phyloP scores from a whole-genome alignment of 805 yeast species.

The Millerozyma miso region DNA sequence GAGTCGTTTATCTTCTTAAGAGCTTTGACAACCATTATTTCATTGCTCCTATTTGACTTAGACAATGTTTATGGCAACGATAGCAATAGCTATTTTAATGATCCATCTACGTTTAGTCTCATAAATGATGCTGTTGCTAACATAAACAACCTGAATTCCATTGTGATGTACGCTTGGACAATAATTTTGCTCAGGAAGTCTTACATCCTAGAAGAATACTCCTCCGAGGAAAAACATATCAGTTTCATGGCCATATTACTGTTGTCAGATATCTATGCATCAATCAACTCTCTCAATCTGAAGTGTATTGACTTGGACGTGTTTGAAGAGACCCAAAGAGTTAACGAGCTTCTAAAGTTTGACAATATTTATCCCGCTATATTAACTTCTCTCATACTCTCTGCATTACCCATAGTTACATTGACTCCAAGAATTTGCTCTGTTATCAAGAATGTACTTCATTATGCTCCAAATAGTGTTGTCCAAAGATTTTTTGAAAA shows the following conservation, averaged over 20 bases:
- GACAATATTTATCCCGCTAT: conserved; percentile 51
- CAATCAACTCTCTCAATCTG: conserved; percentile 32
- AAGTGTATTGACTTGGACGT: conserved; percentile 41
- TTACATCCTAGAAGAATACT: conserved; percentile 37
- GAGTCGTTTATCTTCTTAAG: conserved; percentile 34
- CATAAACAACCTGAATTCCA: conserved; percentile 37
- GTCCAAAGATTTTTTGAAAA: conserved; percentile 43
- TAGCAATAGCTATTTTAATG: conserved; percentile 25
- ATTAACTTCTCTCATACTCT: conserved; percentile 39
- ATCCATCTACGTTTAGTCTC: conserved; percentile 31
- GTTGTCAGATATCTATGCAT: conserved; percentile 11
- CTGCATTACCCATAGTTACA: conserved; percentile 47
- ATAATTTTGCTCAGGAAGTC: conserved; percentile 52
- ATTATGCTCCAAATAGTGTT: conserved; percentile 41
- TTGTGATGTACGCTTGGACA: conserved; percentile 65
- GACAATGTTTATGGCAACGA: conserved; percentile 40
- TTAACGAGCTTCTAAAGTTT: conserved; percentile 41
- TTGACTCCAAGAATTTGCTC: conserved; percentile 42
- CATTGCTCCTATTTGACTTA: conserved; percentile 54
- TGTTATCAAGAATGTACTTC: conserved; percentile 39
- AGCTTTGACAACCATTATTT: conserved; percentile 44
- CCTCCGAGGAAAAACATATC: conserved; percentile 12
- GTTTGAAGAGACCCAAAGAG: conserved; percentile 38
- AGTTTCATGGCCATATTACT: conserved; percentile 17
- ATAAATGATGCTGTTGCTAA: conserved; percentile 38